phyloP scores from a whole-genome alignment of 2,329 filamentous ascomycete species.

The Penicillium sp. region DNA sequence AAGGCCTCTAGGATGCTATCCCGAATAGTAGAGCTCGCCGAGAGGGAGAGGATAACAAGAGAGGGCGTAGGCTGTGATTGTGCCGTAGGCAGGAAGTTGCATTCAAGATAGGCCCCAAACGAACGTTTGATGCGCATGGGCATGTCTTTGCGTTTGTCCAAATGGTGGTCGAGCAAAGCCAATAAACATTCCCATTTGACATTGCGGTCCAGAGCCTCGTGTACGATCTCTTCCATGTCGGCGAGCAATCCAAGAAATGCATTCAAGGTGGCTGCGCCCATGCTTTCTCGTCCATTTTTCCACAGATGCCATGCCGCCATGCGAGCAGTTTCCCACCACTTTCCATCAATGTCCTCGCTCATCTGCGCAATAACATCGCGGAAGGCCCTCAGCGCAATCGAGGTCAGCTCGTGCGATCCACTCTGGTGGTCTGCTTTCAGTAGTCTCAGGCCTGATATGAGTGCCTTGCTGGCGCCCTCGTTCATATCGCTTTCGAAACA shows the following conservation, averaged over 20 bases:
- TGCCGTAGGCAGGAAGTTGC: slow-evolving; percentile 8
- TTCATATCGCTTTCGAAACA: slow-evolving; percentile 58
- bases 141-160: slow-evolving; percentile 23
- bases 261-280: slow-evolving; percentile 59
- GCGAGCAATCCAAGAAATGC: slow-evolving; percentile 26
- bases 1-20: slow-evolving; percentile 48
- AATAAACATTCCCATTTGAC: slow-evolving; percentile 23
- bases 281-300: slow-evolving; percentile 64
- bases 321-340: slow-evolving; percentile 57
- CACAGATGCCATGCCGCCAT: slow-evolving; percentile 62
- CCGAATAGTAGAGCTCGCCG: slow-evolving; percentile 61
- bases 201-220: slow-evolving; percentile 13
- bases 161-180: slow-evolving; percentile 24
- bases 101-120: slow-evolving; percentile 27
- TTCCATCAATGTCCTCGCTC: slow-evolving; percentile 18
- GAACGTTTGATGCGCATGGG: slow-evolving; percentile 23
- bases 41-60: slow-evolving; percentile 58
- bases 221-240: slow-evolving; percentile 26
- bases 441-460: slow-evolving; percentile 48
- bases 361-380: slow-evolving; percentile 41
- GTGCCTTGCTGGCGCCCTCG: slow-evolving; percentile 42
- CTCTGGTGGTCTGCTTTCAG: slow-evolving; percentile 58
- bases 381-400: slow-evolving; percentile 52
- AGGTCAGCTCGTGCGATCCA: slow-evolving; percentile 59
- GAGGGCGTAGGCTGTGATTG: slow-evolving; percentile 8